Evolutionary conservation across 2,329 filamentous ascomycete species (phyloP).

Genomic region (Epichloe gansuensis): DNA sequence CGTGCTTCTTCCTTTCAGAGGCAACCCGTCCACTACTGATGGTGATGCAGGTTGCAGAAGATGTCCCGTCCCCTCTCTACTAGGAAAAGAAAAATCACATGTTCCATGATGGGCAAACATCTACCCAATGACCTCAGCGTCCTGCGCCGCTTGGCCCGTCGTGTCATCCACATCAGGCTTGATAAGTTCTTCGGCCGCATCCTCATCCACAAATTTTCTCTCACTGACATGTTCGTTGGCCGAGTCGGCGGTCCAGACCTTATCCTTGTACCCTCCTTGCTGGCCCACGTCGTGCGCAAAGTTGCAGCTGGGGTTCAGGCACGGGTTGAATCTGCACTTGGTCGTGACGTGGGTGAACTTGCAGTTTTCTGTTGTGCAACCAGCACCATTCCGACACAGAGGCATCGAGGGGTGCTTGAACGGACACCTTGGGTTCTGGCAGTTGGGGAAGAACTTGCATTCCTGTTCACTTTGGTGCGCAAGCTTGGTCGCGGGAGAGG

Average conservation of each 20-base stretch:
- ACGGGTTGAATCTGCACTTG: constrained; percentile 84
- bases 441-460: constrained; percentile 87
- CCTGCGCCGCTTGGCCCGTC: constrained; percentile 26
- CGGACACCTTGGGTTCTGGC: constrained; percentile 73
- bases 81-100: neutral
- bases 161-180: constrained; percentile 39
- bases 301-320: constrained; percentile 74
- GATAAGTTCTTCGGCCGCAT: constrained; percentile 57
- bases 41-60: neutral
- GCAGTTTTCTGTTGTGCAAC: constrained; percentile 71
- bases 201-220: constrained; percentile 71
- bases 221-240: constrained; percentile 65
- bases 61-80: neutral
- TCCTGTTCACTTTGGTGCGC: constrained; percentile 74
- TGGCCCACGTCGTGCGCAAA: constrained; percentile 91
- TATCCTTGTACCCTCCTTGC: constrained; percentile 71
- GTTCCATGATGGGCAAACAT: neutral
- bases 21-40: neutral
- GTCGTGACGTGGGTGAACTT: constrained; percentile 81
- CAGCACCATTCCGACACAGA: constrained; percentile 79
- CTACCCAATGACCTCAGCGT: constrained; percentile 25
- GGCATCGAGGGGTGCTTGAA: constrained; percentile 85
- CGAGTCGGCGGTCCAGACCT: constrained; percentile 69
- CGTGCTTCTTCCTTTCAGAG: neutral
- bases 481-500: constrained; percentile 71